Evolutionary conservation across 2,329 filamentous ascomycete genomes (phyloP), one percentile per base, ranked within the genome.

Genomic region (Claviceps digitariae): DNA sequence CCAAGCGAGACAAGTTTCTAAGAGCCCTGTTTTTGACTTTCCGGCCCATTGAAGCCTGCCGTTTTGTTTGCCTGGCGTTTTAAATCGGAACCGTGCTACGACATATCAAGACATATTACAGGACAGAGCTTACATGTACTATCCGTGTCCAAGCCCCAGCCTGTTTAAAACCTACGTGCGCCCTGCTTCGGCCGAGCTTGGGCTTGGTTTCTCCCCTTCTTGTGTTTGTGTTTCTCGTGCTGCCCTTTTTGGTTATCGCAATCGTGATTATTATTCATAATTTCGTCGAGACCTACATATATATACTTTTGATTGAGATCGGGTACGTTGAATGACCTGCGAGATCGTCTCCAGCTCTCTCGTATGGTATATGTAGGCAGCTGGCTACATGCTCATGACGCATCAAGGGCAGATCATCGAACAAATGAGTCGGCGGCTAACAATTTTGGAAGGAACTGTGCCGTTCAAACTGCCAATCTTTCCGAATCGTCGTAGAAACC

Each of bases 151-250:
- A 25, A 21, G 43, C 21, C 7, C 31, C 7, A 12, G 3, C 31
- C 48, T 51, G 29, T 44, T 54, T 52, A 52, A 52, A 52, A 15
- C 53, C 53, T 46, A 21, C n/a, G 51, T 48, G 29, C 44, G 50
- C 50, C 50, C 20, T 46, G 45, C 21, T 44, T 21, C 21, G 45
- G 34, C 21, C 36, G 36, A 17, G 17, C 4, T 8, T n/a, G n/a
- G n/a, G n/a, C 17, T 38, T 38, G 36, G 17, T 15, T 15, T 40
- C 12, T n/a, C 23, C 44, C 36, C 43, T 27, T 45, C 12, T n/a
- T 29, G 23, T 40, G 31, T 29, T 40, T 17, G 9, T 45, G 44
- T 23, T 48, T n/a, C 43, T 15, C 36, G 15, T 38, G 36, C 36
- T 38, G 20, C n/a, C 23, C 17, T 47, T 49, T 12, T 13, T 34